A percentile compares a stretch with the other conserved stretches of the same genome.
phyloP scores from a whole-genome alignment of 495 filamentous ascomycete species.

The Lasiosphaeris hirsuta region DNA sequence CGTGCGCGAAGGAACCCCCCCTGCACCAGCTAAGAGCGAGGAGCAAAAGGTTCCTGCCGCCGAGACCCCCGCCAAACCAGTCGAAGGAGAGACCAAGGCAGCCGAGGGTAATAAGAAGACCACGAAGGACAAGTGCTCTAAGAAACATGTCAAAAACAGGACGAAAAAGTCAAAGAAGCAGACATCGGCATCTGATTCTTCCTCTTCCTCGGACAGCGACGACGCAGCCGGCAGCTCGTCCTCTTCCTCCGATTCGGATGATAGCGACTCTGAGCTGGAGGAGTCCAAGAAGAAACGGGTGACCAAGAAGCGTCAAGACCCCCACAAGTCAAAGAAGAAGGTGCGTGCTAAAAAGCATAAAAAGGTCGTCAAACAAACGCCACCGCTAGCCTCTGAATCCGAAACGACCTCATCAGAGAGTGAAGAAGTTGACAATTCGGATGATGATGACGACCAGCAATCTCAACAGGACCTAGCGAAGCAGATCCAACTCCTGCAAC shows the following conservation, averaged over 20 bases:
- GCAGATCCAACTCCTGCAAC: slow-evolving; percentile 29
- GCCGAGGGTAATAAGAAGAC: slow-evolving; percentile 35
- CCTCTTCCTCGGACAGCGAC: slow-evolving; percentile 30
- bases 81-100: slow-evolving; percentile 24
- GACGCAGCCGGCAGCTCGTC: slow-evolving; percentile 28
- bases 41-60: slow-evolving; percentile 19
- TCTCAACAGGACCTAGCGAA: slow-evolving; percentile 21
- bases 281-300: slow-evolving; percentile 37
- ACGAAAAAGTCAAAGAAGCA: slow-evolving; percentile 41
- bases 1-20: slow-evolving; percentile 22
- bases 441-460: slow-evolving; percentile 16
- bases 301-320: slow-evolving; percentile 41
- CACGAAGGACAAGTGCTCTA: slow-evolving; percentile 33
- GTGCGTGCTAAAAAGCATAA: slow-evolving; percentile 25
- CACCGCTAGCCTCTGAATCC: slow-evolving; percentile 33
- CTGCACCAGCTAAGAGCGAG: slow-evolving; percentile 19
- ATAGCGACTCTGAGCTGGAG: slow-evolving; percentile 29
- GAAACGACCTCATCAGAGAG: slow-evolving; percentile 32
- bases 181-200: slow-evolving; percentile 25
- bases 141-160: slow-evolving; percentile 39
- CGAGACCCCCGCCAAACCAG: slow-evolving; percentile 20
- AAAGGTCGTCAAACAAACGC: slow-evolving; percentile 16
- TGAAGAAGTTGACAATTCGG: slow-evolving; percentile 19
- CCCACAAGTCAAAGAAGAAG: slow-evolving; percentile 40
- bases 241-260: slow-evolving; percentile 28